Percentiles rank a stretch among this genome's conserved stretches.
Evolutionary conservation across 208 protist genomes (phyloP).

Genomic region (Trichomonas vaginalis): DNA sequence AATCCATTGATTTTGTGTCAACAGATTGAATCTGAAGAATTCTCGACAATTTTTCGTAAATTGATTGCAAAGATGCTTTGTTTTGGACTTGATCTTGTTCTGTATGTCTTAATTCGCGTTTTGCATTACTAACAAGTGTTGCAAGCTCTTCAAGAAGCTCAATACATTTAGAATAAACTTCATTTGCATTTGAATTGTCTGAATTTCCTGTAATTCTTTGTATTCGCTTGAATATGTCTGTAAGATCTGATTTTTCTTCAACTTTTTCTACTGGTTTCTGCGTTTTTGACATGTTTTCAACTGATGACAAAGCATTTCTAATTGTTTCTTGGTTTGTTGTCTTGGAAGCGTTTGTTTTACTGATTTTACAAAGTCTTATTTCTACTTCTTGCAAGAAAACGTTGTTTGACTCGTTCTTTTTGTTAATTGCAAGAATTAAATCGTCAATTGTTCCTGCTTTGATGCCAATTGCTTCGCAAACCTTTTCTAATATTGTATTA

Average conservation of each 20-base stretch:
- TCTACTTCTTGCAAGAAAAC: background rate
- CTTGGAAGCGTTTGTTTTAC: background rate
- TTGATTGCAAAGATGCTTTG: background rate
- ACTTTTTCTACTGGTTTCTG: background rate
- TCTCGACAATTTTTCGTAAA: background rate
- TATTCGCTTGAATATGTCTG: background rate
- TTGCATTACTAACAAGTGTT: background rate
- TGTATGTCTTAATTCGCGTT: background rate
- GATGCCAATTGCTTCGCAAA: background rate
- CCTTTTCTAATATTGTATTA: background rate
- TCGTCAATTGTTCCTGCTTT: background rate
- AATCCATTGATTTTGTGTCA: background rate
- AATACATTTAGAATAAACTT: background rate
- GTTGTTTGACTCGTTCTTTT: background rate
- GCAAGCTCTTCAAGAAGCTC: background rate
- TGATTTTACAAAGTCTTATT: background rate
- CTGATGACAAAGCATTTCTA: background rate
- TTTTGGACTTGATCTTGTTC: background rate
- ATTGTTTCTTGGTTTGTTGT: background rate
- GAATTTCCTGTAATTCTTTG: background rate
- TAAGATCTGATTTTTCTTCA: background rate
- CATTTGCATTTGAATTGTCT: background rate
- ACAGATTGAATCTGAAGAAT: background rate
- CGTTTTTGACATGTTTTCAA: background rate
- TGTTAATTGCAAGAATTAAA: background rate